Conservation (phyloP, 257 asterid species). For the Rubia yunnanensis region DNA sequence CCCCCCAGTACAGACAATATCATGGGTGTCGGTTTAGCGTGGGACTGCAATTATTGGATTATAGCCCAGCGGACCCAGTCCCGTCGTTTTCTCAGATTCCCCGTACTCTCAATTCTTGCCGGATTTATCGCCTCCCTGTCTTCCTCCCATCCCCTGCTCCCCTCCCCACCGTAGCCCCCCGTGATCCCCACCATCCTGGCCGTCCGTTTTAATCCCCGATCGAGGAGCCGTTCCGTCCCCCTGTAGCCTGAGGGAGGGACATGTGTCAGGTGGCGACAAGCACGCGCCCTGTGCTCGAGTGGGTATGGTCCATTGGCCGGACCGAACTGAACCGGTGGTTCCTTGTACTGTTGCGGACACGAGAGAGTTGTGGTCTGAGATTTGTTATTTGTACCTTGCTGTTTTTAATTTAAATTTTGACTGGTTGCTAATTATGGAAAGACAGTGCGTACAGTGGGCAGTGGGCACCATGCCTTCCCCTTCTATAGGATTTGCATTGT, state of each 20-base stretch:
- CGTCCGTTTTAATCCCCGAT: not conserved
- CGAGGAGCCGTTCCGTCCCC: not conserved
- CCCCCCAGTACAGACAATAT: slow-evolving; percentile 48
- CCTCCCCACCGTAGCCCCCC: not conserved
- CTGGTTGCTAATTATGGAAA: slow-evolving; percentile 4
- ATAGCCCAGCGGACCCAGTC: slow-evolving; percentile 19
- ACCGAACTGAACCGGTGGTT: too few species aligned
- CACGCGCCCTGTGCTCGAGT: slow-evolving; percentile 18
- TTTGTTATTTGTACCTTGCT: not conserved
- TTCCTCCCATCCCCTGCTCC: not conserved
- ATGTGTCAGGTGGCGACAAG: slow-evolving; percentile 21
- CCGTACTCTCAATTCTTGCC: slow-evolving; percentile 45
- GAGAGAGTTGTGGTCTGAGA: not conserved
- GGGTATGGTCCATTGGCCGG: too few species aligned
- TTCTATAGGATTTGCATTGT: not conserved
- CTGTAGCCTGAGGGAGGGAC: slow-evolving; percentile 12
- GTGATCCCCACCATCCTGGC: not conserved
- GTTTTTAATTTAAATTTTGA: not conserved
- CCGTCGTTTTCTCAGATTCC: slow-evolving; percentile 28
- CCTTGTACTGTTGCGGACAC: not conserved
- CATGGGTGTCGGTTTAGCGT: slow-evolving; percentile 82
- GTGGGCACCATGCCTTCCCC: not conserved
- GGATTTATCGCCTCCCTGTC: slow-evolving; percentile 40
- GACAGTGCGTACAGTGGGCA: slow-evolving; percentile 13
- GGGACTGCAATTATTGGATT: slow-evolving; percentile 71